A percentile compares a stretch with the other conserved stretches of the same genome.
Conservation (phyloP, 495 filamentous ascomycete genomes). For the Tuber umbilicatum region DNA sequence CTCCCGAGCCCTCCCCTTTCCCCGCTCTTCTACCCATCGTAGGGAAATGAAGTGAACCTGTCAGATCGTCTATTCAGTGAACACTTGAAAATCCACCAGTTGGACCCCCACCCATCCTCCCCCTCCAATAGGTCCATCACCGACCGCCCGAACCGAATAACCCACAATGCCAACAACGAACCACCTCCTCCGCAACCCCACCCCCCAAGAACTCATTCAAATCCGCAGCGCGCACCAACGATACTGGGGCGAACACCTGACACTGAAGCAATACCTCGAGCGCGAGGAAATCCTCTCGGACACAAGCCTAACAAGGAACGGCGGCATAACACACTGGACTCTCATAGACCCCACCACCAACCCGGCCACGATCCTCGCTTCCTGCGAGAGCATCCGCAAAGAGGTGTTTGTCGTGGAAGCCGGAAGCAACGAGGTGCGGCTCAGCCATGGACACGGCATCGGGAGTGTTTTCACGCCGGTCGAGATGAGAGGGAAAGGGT, state of each 20-base stretch:
- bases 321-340: slow-evolving; percentile 78
- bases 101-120: not conserved
- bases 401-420: slow-evolving; percentile 60
- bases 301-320: slow-evolving; percentile 62
- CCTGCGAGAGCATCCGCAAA: slow-evolving; percentile 80
- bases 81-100: slow-evolving; percentile 6
- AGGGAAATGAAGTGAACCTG: not conserved
- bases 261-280: slow-evolving; percentile 60
- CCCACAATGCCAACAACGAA: slow-evolving; percentile 29
- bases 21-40: not conserved
- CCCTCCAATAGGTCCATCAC: not conserved
- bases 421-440: not conserved
- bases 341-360: slow-evolving; percentile 55
- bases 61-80: not conserved
- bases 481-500: slow-evolving; percentile 65
- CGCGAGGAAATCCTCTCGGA: slow-evolving; percentile 66
- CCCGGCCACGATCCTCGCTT: slow-evolving; percentile 57
- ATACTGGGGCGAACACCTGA: slow-evolving; percentile 37
- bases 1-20: not conserved
- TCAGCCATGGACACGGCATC: slow-evolving; percentile 55
- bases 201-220: slow-evolving; percentile 36
- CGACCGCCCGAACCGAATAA: not conserved
- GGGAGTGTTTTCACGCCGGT: slow-evolving; percentile 79
- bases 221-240: slow-evolving; percentile 29
- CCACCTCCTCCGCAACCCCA: slow-evolving; percentile 41